phyloP scores from a whole-genome alignment of 768 basidiomycete species.

The Gelatoporia subvermispora region DNA sequence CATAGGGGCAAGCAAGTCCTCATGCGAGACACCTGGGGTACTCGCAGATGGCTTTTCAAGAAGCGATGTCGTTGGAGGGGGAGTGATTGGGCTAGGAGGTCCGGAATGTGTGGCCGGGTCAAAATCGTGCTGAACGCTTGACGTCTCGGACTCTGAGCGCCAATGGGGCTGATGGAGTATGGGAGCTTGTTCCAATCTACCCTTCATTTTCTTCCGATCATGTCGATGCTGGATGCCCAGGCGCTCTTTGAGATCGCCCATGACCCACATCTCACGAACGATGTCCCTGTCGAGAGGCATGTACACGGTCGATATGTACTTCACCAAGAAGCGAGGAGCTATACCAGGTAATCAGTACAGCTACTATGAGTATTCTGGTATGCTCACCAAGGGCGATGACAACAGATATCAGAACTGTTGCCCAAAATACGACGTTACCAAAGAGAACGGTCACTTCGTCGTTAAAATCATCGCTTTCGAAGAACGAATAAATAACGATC shows the following conservation, averaged over 20 bases:
- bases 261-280: conserved; percentile 88
- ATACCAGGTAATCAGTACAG: not conserved
- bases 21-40: conserved; percentile 7
- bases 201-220: conserved; percentile 38
- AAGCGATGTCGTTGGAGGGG: conserved; percentile 13
- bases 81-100: conserved; percentile 11
- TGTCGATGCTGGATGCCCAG: conserved; percentile 63
- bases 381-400: conserved; percentile 67
- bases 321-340: conserved; percentile 82
- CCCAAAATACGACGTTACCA: conserved; percentile 80
- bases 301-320: conserved; percentile 67
- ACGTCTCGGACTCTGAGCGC: conserved; percentile 62
- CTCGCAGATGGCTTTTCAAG: conserved; percentile 2
- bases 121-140: conserved; percentile 19
- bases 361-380: not conserved
- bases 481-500: conserved; percentile 84
- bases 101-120: conserved; percentile 4
- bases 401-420: conserved; percentile 64
- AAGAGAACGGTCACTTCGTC: conserved; percentile 72
- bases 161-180: conserved; percentile 66
- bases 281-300: conserved; percentile 84
- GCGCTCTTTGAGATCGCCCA: conserved; percentile 76
- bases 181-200: conserved; percentile 57
- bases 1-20: not conserved
- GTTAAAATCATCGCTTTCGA: conserved; percentile 66